Evolutionary conservation across 768 basidiomycete species (phyloP).

Genomic region (Hydnomerulius pinastri): DNA sequence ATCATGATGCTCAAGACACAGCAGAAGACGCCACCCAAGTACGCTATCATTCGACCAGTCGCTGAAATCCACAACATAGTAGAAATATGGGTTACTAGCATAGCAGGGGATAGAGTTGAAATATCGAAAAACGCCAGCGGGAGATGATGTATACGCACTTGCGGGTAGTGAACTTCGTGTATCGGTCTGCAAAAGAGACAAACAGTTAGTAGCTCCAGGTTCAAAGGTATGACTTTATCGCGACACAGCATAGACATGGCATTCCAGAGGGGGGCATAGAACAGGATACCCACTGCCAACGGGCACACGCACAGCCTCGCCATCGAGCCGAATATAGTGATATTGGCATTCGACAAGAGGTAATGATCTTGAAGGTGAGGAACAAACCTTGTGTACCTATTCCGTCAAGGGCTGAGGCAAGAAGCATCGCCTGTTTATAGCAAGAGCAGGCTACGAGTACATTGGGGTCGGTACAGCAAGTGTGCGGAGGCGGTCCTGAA

Average conservation of each 20-base stretch:
- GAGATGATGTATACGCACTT: conserved; percentile 58
- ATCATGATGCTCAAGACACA: too few species aligned
- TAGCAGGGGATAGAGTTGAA: too few species aligned
- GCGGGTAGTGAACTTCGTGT: conserved; percentile 69
- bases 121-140: too few species aligned
- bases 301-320: conserved; percentile 39
- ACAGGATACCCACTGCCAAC: conserved; percentile 40
- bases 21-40: too few species aligned
- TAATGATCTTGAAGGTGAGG: conserved; percentile 71
- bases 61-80: too few species aligned
- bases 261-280: neutral
- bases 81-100: too few species aligned
- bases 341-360: conserved; percentile 84
- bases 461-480: neutral
- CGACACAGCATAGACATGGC: neutral
- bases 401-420: neutral
- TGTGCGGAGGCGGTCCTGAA: neutral
- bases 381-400: conserved; percentile 64
- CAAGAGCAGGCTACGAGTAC: neutral
- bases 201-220: conserved; percentile 33
- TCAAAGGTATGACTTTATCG: neutral
- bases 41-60: too few species aligned
- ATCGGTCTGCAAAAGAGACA: conserved; percentile 50
- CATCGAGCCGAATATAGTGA: conserved; percentile 58
- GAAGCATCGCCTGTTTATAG: neutral